Base-by-base conservation (phyloP, 495 filamentous ascomycete species). In the Daldinia loculata region DNA sequence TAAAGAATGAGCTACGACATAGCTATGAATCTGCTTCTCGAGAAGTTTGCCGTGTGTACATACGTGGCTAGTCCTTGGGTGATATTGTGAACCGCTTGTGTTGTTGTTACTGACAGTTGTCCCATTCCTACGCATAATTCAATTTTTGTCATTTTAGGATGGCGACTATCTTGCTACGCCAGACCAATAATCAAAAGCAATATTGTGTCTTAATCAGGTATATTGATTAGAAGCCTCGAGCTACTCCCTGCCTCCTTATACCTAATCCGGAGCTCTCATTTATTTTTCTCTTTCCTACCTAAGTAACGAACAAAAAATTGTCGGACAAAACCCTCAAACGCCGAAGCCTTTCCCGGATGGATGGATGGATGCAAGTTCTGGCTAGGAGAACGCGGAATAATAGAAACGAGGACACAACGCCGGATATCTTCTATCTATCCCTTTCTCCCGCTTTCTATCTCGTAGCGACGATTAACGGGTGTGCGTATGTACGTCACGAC, bases 291-390 rank as follows among this genome's bases (percentile, higher is more conserved):
- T 38, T 72, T 51, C 72, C 68, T 61, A 55, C 58, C 70, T 71
- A 68, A 70, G 29, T 26, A 72, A 75, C 71, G 69, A 70, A 66
- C 36, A 60, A 26, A 12, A 12, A 51, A 36, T 12, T 41, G 45
- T 57, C 45, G 43, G 27, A 57, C 29, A 53, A 62, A 71, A 67
- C 70, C 73, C 69, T 70, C 64, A 72, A 71, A 77, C 75, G 75
- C 75, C 75, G 65, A 63, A 71, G 67, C 64, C 73, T 55, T 68
- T 67, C 71, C 75, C 64, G 69, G 69, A 77, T 77, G 75, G 74
- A 73, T 77, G 75, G 74, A 73, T 71, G 29, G 41, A 45, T 48
- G 43, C 43, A 48, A 48, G 43, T 48, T 48, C 43, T 48, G 22
- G 43, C 43, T 48, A 48, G 19, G 19, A 48, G 43, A 48, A 48